Evolutionary conservation across 176 grass and related monocot genomes (phyloP).

Genomic region (Eragrostis curvula): DNA sequence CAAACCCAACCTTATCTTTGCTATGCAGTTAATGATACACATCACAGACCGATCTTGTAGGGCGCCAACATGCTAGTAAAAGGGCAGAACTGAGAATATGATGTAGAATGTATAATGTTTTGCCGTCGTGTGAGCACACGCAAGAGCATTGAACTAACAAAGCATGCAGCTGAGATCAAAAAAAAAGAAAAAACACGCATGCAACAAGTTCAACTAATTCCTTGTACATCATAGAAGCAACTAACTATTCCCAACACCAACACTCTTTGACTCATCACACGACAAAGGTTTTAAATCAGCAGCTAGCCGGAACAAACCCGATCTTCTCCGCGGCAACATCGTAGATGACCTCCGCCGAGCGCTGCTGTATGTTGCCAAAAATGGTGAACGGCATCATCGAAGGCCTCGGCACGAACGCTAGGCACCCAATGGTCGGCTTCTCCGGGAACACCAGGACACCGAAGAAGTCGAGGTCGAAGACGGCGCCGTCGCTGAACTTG

Average conservation of each 20-base stretch:
- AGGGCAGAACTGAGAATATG: too few species aligned
- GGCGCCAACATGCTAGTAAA: too few species aligned
- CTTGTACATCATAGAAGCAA: background rate
- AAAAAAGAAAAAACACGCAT: too few species aligned
- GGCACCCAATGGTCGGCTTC: constrained; percentile 40
- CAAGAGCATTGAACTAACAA: too few species aligned
- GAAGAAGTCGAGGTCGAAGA: constrained; percentile 44
- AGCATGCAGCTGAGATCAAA: too few species aligned
- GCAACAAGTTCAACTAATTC: background rate
- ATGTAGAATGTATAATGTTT: background rate
- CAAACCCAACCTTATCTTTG: too few species aligned
- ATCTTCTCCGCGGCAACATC: constrained; percentile 55
- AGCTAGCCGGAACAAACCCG: constrained; percentile 45
- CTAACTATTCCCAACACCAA: background rate
- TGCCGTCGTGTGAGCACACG: background rate
- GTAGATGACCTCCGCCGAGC: constrained; percentile 56
- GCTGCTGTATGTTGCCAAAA: constrained; percentile 76
- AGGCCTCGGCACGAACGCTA: constrained; percentile 49
- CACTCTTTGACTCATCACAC: background rate
- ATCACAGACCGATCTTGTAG: too few species aligned
- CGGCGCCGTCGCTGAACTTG: constrained; percentile 52
- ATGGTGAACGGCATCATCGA: constrained; percentile 26
- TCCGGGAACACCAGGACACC: constrained; percentile 48
- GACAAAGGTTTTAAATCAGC: constrained; percentile 4
- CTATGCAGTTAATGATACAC: too few species aligned